Conservation (phyloP, 2,329 filamentous ascomycete genomes). For the Nemania serpens region DNA sequence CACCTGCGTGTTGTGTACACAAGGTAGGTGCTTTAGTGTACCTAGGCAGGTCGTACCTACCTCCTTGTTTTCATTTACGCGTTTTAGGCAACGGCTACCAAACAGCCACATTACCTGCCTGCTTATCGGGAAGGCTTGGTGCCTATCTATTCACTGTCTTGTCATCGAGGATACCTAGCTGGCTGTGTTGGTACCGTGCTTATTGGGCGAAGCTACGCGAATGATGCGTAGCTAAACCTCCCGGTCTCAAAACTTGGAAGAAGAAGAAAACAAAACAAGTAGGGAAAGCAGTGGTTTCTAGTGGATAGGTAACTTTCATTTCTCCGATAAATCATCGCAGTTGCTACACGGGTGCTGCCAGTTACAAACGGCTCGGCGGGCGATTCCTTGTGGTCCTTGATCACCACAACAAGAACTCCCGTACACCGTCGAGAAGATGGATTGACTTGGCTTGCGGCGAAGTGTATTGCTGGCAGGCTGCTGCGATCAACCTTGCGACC, state of each 20-base stretch:
- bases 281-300: too few species aligned
- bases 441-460: not conserved
- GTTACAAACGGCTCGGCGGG: not conserved
- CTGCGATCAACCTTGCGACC: not conserved
- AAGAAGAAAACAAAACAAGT: too few species aligned
- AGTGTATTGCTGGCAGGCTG: too few species aligned
- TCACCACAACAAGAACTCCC: not conserved
- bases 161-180: constrained; percentile 6
- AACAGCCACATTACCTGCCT: constrained; percentile 11
- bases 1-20: not conserved
- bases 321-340: not conserved
- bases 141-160: too few species aligned
- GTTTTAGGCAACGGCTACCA: constrained; percentile 7
- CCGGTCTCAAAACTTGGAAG: too few species aligned
- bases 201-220: not conserved
- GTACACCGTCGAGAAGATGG: too few species aligned
- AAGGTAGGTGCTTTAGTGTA: not conserved
- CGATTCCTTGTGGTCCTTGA: too few species aligned
- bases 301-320: too few species aligned
- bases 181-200: not conserved
- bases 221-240: too few species aligned
- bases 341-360: not conserved
- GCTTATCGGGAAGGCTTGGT: not conserved
- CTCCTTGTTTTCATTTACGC: constrained; percentile 17
- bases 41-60: not conserved